Evolutionary conservation across 192 early-diverging fungal genomes (phyloP).

Genomic region (Obelidium mucronatum): DNA sequence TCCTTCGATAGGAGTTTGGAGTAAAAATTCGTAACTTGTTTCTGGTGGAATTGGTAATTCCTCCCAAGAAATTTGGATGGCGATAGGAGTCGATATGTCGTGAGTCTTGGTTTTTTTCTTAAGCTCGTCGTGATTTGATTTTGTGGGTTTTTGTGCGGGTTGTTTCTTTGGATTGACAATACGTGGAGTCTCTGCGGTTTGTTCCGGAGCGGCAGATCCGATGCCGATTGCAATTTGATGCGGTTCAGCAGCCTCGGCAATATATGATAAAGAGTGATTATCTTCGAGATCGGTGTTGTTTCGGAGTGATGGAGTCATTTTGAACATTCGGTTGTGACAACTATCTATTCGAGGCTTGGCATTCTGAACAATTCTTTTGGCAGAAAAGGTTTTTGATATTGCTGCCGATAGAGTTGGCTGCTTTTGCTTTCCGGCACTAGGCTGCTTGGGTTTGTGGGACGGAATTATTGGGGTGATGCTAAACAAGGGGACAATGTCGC

Average conservation of each 20-base stretch:
- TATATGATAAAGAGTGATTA: not conserved
- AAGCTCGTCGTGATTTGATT: not conserved
- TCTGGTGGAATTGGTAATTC: not conserved
- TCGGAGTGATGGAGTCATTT: not conserved
- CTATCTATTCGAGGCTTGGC: not conserved
- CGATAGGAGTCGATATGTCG: not conserved
- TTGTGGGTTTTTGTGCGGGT: not conserved
- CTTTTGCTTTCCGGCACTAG: too few relatives aligned
- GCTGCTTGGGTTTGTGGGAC: not conserved
- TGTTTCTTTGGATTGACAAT: too few relatives aligned
- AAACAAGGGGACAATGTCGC: not conserved
- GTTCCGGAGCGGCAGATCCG: not conserved
- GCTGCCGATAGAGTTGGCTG: too few relatives aligned
- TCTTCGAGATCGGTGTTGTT: not conserved
- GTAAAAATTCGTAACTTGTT: not conserved
- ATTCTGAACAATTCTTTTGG: not conserved
- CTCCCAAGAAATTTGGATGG: constrained; percentile 4
- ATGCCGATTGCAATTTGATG: not conserved
- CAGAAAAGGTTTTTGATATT: too few relatives aligned
- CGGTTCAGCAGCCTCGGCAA: not conserved
- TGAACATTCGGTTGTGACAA: not conserved
- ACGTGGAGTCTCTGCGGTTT: not conserved
- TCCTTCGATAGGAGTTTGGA: constrained; percentile 6
- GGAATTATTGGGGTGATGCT: not conserved
- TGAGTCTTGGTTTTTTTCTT: not conserved